phyloP scores from a whole-genome alignment of 805 yeast species.

The Ogataea trehalophila region DNA sequence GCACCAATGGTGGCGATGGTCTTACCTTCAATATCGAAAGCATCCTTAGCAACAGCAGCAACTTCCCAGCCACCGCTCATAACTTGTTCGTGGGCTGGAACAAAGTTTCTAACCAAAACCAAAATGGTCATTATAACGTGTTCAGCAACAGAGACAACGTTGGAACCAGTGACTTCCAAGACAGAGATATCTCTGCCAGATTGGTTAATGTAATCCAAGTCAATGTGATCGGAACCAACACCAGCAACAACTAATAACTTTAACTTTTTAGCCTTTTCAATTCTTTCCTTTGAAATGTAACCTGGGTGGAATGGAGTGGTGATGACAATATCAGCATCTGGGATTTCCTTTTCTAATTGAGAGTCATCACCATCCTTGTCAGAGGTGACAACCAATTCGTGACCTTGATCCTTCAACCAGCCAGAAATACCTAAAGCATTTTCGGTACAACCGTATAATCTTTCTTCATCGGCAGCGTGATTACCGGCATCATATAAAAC shows the following conservation, averaged over 20 bases:
- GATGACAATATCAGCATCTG: conserved; percentile 71
- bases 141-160: conserved; percentile 77
- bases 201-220: conserved; percentile 56
- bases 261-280: conserved; percentile 64
- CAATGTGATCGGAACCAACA: conserved; percentile 80
- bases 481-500: conserved; percentile 55
- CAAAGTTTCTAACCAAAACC: conserved; percentile 68
- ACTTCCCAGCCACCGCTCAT: conserved; percentile 65
- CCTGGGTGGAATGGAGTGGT: conserved; percentile 85
- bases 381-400: conserved; percentile 58
- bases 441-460: conserved; percentile 65
- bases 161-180: conserved; percentile 78
- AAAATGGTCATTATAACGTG: conserved; percentile 73
- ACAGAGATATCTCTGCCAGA: conserved; percentile 61
- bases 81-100: conserved; percentile 72
- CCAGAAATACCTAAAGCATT: conserved; percentile 68
- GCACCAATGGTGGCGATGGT: conserved; percentile 78
- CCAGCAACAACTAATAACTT: conserved; percentile 75
- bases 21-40: conserved; percentile 72
- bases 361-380: conserved; percentile 63
- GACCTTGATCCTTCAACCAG: conserved; percentile 64
- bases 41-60: conserved; percentile 68
- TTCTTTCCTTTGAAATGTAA: conserved; percentile 61
- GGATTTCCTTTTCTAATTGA: conserved; percentile 57
- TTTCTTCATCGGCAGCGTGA: conserved; percentile 57